These are phyloP conservation scores for Fistulina hepatica DNA, from an alignment of 1,284 basidiomycete genomes.

Conservation along the genomic window DNA sequence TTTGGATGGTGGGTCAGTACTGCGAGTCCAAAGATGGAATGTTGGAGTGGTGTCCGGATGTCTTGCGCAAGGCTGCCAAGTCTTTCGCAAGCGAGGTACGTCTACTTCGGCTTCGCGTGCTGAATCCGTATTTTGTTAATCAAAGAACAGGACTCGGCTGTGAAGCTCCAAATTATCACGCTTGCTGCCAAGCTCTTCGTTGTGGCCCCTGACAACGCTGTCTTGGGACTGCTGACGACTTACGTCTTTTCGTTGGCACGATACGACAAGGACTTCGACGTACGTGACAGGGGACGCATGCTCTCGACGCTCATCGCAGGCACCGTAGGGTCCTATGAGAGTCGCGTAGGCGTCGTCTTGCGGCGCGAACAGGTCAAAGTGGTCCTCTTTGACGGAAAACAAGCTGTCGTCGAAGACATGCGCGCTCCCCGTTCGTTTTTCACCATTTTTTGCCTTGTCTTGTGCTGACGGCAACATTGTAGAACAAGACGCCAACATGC, in stretches of 20 bases:
- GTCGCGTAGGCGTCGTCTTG: conserved; percentile 62
- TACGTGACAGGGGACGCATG: conserved; percentile 81
- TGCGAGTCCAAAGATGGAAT: conserved; percentile 33
- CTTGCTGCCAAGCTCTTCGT: conserved; percentile 78
- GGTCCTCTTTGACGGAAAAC: conserved; percentile 70
- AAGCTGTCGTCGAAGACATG: conserved; percentile 30
- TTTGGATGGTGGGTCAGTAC: conserved; percentile 89
- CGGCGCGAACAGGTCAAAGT: conserved; percentile 71
- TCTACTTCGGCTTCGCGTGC: conserved; percentile 2
- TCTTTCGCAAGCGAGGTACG: conserved; percentile 62
- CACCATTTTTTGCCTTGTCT: conserved; percentile 1
- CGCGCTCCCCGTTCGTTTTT: conserved; percentile 16
- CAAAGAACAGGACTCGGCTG: conserved; percentile 38
- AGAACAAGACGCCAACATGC: conserved; percentile 30
- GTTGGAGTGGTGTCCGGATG: conserved; percentile 75
- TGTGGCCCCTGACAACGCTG: conserved; percentile 46
- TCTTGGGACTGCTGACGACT: conserved; percentile 43
- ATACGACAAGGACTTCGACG: conserved; percentile 81
- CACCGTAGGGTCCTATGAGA: conserved; percentile 31
- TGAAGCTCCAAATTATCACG: conserved; percentile 75
- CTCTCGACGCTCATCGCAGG: conserved; percentile 61
- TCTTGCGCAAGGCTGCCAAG: conserved; percentile 67
- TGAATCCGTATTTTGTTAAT: not conserved
- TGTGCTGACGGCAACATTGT: conserved; percentile 4
- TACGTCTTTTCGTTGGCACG: conserved; percentile 79